Conservation (phyloP, 140 eudicot species). For the Ambrosia hybrid region DNA sequence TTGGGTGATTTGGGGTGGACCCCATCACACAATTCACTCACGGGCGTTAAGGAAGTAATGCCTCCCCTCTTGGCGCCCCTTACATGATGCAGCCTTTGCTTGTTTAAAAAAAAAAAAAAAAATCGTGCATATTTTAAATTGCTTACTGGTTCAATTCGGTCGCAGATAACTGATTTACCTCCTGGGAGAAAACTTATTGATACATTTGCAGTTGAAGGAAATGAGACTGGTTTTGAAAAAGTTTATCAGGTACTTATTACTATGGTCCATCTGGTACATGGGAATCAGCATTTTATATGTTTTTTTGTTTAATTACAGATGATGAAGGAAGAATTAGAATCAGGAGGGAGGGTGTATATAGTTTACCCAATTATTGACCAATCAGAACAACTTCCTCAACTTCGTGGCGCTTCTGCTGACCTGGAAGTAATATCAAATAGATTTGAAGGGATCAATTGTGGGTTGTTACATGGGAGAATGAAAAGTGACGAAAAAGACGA, state of each 20-base stretch:
- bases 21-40: no score
- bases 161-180: conserved; percentile 89
- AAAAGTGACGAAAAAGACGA: conserved; percentile 82
- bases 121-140: no score
- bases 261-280: conserved; percentile 7
- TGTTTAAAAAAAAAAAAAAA: no score
- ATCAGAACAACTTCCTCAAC: conserved; percentile 92
- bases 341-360: conserved; percentile 81
- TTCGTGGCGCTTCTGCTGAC: conserved; percentile 93
- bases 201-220: conserved; percentile 70
- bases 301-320: conserved; percentile 48
- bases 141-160: background rate
- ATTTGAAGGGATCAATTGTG: conserved; percentile 58
- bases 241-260: conserved; percentile 72
- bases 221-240: conserved; percentile 69
- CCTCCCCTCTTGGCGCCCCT: no score
- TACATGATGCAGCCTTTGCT: no score
- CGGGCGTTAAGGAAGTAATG: no score
- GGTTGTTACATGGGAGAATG: conserved; percentile 86
- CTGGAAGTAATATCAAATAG: conserved; percentile 58
- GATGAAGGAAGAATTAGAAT: conserved; percentile 73
- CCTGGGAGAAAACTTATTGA: conserved; percentile 91
- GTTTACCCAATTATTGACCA: conserved; percentile 85
- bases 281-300: background rate
- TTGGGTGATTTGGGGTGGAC: no score